These are phyloP conservation scores for Zasmidium angulare DNA, from an alignment of 2,329 filamentous ascomycete species.

Conservation along the genomic window DNA sequence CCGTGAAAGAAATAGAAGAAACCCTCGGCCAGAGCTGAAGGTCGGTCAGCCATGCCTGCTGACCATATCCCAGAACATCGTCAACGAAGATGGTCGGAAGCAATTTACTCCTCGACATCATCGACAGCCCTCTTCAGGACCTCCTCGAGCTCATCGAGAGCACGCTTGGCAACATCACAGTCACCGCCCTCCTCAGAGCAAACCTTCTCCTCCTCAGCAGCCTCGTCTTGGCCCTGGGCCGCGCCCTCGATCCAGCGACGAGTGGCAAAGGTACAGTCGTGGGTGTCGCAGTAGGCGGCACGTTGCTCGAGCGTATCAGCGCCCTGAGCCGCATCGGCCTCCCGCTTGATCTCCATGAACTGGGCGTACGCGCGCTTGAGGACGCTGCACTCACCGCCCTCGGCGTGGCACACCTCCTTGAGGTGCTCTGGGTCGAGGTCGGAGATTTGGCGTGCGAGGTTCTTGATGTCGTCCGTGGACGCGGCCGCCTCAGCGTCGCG, in stretches of 20 bases:
- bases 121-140: conserved; percentile 12
- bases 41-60: background rate
- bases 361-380: conserved; percentile 28
- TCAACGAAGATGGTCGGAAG: too few species aligned
- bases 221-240: conserved; percentile 4
- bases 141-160: conserved; percentile 18
- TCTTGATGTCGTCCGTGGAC: too few species aligned
- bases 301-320: conserved; percentile 5
- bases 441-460: conserved; percentile 12
- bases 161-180: conserved; percentile 16
- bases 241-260: conserved; percentile 9
- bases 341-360: conserved; percentile 27
- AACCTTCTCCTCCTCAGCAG: conserved; percentile 5
- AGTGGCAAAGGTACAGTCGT: conserved; percentile 9
- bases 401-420: conserved; percentile 14
- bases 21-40: background rate
- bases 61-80: background rate
- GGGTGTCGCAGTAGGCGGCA: conserved; percentile 6
- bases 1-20: too few species aligned
- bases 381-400: conserved; percentile 29
- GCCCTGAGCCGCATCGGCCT: conserved; percentile 19
- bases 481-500: conserved; percentile 35
- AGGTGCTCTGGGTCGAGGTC: background rate
- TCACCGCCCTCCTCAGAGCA: conserved; percentile 20
- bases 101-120: background rate